A percentile compares a stretch with the other conserved stretches of the same genome.
Evolutionary conservation across 257 asterid species (phyloP).

Genomic region (Datura wrightii): DNA sequence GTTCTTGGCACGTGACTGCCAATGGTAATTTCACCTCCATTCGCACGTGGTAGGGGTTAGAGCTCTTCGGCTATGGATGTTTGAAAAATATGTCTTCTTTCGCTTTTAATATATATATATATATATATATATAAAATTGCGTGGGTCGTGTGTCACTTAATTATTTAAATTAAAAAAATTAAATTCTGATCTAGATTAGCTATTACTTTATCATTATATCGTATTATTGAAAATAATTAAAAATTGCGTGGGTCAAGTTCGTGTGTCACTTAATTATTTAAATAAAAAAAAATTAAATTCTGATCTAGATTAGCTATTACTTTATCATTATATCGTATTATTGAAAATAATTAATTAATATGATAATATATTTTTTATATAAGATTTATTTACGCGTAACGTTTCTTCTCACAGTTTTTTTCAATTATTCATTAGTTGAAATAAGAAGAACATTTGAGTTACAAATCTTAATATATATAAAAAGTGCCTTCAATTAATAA

Average conservation of each 20-base stretch:
- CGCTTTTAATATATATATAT: too few species aligned
- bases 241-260: too few species aligned
- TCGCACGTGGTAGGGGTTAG: conserved; percentile 28
- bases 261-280: too few species aligned
- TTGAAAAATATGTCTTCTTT: neutral
- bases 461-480: neutral
- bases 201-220: neutral
- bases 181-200: neutral
- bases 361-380: neutral
- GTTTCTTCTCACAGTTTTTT: neutral
- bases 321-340: neutral
- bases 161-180: too few species aligned
- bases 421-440: too few species aligned
- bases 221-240: neutral
- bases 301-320: neutral
- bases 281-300: neutral
- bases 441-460: neutral
- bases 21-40: neutral
- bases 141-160: too few species aligned
- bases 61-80: neutral
- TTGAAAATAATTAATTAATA: neutral
- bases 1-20: conserved; percentile 31
- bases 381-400: neutral
- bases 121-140: too few species aligned
- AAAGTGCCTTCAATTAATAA: too few species aligned